phyloP scores from a whole-genome alignment of 371 early-diverging fungal genomes.

The Parasitella parasitica region DNA sequence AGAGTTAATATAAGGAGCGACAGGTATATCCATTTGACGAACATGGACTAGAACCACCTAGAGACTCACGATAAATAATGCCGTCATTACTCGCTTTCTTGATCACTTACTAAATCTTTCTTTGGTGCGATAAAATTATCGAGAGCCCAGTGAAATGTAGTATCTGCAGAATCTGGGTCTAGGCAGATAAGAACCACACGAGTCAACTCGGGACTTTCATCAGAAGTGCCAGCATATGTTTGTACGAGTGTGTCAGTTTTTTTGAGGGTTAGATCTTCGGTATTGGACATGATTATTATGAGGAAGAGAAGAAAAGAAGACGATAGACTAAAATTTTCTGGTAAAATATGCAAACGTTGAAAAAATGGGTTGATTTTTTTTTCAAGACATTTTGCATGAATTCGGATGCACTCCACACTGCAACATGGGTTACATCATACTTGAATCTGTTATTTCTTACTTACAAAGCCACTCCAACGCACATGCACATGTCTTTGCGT shows the following conservation, averaged over 20 bases:
- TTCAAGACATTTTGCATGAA: background rate
- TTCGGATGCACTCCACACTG: background rate
- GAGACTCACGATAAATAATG: background rate
- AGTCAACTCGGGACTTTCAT: conserved; percentile 14
- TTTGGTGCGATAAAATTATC: conserved; percentile 42
- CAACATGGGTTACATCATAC: no score
- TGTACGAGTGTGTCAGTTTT: conserved; percentile 15
- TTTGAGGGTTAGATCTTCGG: background rate
- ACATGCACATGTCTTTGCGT: no score
- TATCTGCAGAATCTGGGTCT: conserved; percentile 40
- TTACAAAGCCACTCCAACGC: no score
- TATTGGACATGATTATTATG: background rate
- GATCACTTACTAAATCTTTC: conserved; percentile 37
- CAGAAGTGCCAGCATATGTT: background rate
- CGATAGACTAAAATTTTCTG: no score
- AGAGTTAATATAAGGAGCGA: conserved; percentile 41
- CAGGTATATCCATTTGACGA: conserved; percentile 36
- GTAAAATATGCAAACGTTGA: no score
- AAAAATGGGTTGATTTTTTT: conserved; percentile 8
- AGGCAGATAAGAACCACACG: conserved; percentile 40
- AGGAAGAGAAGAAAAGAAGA: background rate
- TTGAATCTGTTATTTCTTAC: no score
- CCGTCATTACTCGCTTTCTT: background rate
- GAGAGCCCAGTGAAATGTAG: conserved; percentile 50
- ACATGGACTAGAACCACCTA: conserved; percentile 41